A percentile compares a stretch with the other conserved stretches of the same genome.
phyloP scores from a whole-genome alignment of 1,284 basidiomycete genomes.

The Puccinia hordei region DNA sequence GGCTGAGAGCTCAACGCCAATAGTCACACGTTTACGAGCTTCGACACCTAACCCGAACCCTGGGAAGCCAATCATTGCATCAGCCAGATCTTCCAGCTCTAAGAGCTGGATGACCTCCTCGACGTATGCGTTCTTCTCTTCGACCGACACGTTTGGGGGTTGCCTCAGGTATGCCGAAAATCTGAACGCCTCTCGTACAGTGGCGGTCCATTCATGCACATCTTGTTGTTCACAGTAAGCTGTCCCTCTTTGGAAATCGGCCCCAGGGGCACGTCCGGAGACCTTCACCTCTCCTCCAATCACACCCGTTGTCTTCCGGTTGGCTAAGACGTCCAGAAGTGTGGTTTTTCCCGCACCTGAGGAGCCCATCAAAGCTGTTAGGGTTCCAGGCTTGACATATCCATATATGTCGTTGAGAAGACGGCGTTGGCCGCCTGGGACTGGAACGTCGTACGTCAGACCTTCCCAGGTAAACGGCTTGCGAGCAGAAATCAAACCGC shows the following conservation, averaged over 20 bases:
- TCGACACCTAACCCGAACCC: slow-evolving; percentile 64
- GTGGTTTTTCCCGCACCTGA: slow-evolving; percentile 62
- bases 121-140: slow-evolving; percentile 64
- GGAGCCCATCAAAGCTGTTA: slow-evolving; percentile 61
- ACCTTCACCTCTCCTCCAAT: slow-evolving; percentile 61
- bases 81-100: slow-evolving; percentile 63
- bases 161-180: slow-evolving; percentile 68
- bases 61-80: slow-evolving; percentile 59
- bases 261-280: slow-evolving; percentile 63
- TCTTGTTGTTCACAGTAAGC: slow-evolving; percentile 60
- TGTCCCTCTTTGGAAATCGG: slow-evolving; percentile 64
- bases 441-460: slow-evolving; percentile 62
- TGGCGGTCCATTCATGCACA: slow-evolving; percentile 75
- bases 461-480: slow-evolving; percentile 61
- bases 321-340: slow-evolving; percentile 64
- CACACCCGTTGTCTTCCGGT: slow-evolving; percentile 59
- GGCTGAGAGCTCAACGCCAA: slow-evolving; percentile 67
- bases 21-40: slow-evolving; percentile 66
- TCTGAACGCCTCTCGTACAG: slow-evolving; percentile 66
- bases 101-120: slow-evolving; percentile 65
- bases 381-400: slow-evolving; percentile 63
- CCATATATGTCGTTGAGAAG: slow-evolving; percentile 63
- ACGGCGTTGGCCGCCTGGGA: slow-evolving; percentile 60
- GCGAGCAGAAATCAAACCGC: neutral
- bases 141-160: slow-evolving; percentile 62